A percentile compares a stretch with the other conserved stretches of the same genome.
phyloP scores from a whole-genome alignment of 306 rosid genomes.

The Sphenostylis stenocarpa region DNA sequence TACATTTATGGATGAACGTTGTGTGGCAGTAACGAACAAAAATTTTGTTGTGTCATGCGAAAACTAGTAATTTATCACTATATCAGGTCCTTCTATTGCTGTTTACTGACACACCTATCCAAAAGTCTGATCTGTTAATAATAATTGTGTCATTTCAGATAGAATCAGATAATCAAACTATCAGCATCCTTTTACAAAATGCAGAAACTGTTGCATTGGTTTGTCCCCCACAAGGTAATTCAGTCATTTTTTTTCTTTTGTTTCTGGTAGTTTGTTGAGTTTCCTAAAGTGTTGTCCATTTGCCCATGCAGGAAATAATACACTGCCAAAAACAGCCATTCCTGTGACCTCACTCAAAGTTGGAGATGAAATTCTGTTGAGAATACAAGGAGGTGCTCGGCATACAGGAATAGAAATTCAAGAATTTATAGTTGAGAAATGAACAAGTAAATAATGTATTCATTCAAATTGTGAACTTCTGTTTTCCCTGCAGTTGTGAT shows the following conservation, averaged over 20 bases:
- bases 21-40: neutral
- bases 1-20: neutral
- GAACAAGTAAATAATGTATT: constrained; percentile 24
- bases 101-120: constrained; percentile 1
- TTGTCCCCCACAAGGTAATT: constrained; percentile 58
- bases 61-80: neutral
- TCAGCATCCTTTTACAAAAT: constrained; percentile 75
- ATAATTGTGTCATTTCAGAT: constrained; percentile 37
- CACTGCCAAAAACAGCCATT: constrained; percentile 41
- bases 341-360: constrained; percentile 78
- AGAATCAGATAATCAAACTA: constrained; percentile 50
- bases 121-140: neutral
- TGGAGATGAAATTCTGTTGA: constrained; percentile 72
- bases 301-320: constrained; percentile 44
- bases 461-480: constrained; percentile 31
- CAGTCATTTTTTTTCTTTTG: neutral
- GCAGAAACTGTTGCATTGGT: constrained; percentile 90
- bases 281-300: constrained; percentile 17
- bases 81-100: neutral
- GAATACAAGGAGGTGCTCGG: constrained; percentile 89
- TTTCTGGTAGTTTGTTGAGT: constrained; percentile 7
- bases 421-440: constrained; percentile 92
- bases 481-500: constrained; percentile 19
- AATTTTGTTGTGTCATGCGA: neutral
- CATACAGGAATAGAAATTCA: constrained; percentile 92